Evolutionary conservation across 208 protist genomes (phyloP).

Genomic region (Acanthamoeba healyi): DNA sequence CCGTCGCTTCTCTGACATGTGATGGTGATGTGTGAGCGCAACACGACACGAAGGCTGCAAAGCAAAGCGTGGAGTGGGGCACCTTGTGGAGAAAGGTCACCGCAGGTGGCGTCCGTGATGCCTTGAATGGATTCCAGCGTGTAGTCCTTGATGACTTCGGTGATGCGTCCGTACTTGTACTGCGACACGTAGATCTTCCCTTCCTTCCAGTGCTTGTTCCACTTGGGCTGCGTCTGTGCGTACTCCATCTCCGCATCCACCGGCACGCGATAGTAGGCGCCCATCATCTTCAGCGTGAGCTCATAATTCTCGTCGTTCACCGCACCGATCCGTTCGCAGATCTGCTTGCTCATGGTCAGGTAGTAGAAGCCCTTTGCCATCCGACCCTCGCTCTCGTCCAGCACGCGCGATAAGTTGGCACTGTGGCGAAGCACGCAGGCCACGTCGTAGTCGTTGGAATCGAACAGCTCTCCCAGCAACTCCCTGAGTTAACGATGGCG

Average conservation of each 20-base stretch:
- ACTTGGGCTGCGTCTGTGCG: background rate
- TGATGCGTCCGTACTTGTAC: background rate
- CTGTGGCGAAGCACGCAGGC: conserved; percentile 15
- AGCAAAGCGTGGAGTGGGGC: background rate
- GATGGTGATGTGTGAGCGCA: too few relatives aligned
- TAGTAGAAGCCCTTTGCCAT: conserved; percentile 9
- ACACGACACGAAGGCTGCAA: background rate
- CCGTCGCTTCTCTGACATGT: background rate
- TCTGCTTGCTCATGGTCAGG: conserved; percentile 43
- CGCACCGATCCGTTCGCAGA: background rate
- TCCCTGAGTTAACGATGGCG: background rate
- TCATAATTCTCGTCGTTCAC: conserved; percentile 43
- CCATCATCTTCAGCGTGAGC: background rate
- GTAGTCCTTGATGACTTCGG: background rate
- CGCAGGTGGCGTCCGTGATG: background rate
- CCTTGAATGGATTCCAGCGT: background rate
- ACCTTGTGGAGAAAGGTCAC: background rate
- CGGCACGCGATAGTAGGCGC: background rate
- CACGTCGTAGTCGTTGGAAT: conserved; percentile 20
- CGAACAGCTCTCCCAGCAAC: conserved; percentile 22
- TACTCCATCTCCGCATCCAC: background rate
- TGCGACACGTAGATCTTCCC: background rate
- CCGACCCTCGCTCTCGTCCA: background rate
- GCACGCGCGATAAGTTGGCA: background rate
- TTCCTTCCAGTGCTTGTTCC: conserved; percentile 33